Conservation (phyloP, 768 basidiomycete genomes). For the Leucocoprinus sp. region DNA sequence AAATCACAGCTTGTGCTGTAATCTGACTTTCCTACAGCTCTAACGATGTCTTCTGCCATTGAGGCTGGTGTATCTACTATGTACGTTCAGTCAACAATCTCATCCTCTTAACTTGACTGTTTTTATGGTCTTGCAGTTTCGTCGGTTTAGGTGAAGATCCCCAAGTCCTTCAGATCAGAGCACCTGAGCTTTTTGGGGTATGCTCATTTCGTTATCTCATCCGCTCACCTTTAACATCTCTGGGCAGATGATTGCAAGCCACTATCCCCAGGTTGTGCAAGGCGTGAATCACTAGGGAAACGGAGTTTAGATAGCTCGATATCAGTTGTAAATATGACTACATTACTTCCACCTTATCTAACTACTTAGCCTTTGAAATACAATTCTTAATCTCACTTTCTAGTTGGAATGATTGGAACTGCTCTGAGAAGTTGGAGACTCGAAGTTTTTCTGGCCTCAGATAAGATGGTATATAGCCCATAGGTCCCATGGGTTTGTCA, state of each 20-base stretch:
- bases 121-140: constrained; percentile 52
- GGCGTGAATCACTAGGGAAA: constrained; percentile 30
- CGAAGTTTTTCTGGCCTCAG: constrained; percentile 18
- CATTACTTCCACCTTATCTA: too few species aligned
- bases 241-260: constrained; percentile 50
- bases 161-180: constrained; percentile 62
- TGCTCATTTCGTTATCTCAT: constrained; percentile 15
- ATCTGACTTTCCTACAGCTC: constrained; percentile 28
- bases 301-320: too few species aligned
- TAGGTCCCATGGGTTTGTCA: too few species aligned
- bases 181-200: constrained; percentile 63
- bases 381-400: too few species aligned
- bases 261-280: constrained; percentile 63
- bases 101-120: too few species aligned
- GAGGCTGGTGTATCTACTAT: constrained; percentile 87
- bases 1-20: neutral
- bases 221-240: neutral
- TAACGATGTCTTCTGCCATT: constrained; percentile 65
- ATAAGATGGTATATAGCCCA: too few species aligned
- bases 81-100: too few species aligned
- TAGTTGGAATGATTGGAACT: constrained; percentile 14
- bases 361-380: too few species aligned
- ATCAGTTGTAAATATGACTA: too few species aligned
- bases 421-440: constrained; percentile 17
- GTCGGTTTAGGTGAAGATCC: constrained; percentile 84